Percentiles rank a stretch among this genome's conserved stretches.
Evolutionary conservation across 2,329 filamentous ascomycete genomes (phyloP).

Genomic region (Trichoderma simmonsii): DNA sequence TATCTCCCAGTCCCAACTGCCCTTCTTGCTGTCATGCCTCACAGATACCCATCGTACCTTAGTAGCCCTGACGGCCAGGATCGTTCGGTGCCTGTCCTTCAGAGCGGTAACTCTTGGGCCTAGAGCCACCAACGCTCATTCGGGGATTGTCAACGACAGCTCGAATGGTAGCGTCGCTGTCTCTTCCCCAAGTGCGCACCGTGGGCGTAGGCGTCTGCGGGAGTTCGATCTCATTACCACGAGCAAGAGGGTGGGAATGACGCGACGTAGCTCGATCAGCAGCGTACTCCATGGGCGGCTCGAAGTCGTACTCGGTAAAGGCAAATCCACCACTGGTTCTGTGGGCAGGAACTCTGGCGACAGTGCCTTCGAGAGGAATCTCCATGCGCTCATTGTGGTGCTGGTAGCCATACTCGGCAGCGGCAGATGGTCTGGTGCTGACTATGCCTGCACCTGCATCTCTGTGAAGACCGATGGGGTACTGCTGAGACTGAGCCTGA

Average conservation of each 20-base stretch:
- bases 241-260: background rate
- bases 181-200: conserved; percentile 1
- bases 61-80: background rate
- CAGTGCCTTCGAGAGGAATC: background rate
- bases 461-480: background rate
- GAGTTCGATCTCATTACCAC: background rate
- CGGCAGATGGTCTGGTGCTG: background rate
- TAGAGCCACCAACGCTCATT: background rate
- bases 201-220: background rate
- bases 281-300: background rate
- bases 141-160: background rate
- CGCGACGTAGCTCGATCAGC: background rate
- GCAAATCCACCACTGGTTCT: background rate
- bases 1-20: background rate
- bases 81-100: background rate
- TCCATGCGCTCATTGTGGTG: background rate
- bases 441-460: background rate
- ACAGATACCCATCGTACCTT: background rate
- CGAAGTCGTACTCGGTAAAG: background rate
- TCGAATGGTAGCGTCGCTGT: background rate
- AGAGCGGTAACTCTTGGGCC: background rate
- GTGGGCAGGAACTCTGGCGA: background rate
- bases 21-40: background rate
- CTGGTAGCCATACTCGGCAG: background rate
- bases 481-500: background rate